A percentile compares a stretch with the other conserved stretches of the same genome.
Evolutionary conservation across 2,329 filamentous ascomycete genomes (phyloP).

Genomic region (Xylariales sp.): DNA sequence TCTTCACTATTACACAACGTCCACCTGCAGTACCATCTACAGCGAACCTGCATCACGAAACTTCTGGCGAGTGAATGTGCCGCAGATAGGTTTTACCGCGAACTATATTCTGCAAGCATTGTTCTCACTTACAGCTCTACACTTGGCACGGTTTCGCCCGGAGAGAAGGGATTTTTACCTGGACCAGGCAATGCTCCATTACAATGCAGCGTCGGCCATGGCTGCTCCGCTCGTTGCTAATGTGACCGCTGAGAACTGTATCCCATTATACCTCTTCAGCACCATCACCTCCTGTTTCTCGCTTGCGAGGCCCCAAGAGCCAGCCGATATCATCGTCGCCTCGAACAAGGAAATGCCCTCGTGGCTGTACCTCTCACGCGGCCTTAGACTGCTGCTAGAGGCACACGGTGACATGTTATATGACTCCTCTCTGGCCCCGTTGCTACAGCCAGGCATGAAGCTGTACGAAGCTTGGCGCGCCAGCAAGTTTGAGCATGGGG

Average conservation of each 20-base stretch:
- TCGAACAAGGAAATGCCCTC: conserved; percentile 16
- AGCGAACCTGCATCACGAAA: conserved; percentile 33
- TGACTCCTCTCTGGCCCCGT: neutral
- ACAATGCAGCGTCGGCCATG: conserved; percentile 25
- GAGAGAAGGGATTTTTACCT: conserved; percentile 33
- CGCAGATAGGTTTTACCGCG: conserved; percentile 39
- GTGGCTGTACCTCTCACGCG: neutral
- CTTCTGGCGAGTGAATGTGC: conserved; percentile 42
- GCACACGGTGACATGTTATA: neutral
- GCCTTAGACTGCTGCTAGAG: neutral
- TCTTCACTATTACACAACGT: conserved; percentile 47
- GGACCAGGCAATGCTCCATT: conserved; percentile 29
- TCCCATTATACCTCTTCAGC: conserved; percentile 33
- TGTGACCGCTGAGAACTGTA: conserved; percentile 26
- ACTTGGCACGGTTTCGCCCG: conserved; percentile 37
- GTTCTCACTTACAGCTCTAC: conserved; percentile 44
- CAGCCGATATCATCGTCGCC: conserved; percentile 30
- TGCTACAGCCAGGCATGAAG: neutral
- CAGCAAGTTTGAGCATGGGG: neutral
- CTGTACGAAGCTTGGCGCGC: neutral
- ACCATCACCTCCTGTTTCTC: conserved; percentile 30
- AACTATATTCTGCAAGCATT: conserved; percentile 45
- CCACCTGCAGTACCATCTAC: conserved; percentile 43
- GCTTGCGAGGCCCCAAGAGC: conserved; percentile 27
- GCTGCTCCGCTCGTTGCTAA: conserved; percentile 27